Base-by-base conservation (phyloP, 2,329 filamentous ascomycete species). In the Fusarium proliferatum region DNA sequence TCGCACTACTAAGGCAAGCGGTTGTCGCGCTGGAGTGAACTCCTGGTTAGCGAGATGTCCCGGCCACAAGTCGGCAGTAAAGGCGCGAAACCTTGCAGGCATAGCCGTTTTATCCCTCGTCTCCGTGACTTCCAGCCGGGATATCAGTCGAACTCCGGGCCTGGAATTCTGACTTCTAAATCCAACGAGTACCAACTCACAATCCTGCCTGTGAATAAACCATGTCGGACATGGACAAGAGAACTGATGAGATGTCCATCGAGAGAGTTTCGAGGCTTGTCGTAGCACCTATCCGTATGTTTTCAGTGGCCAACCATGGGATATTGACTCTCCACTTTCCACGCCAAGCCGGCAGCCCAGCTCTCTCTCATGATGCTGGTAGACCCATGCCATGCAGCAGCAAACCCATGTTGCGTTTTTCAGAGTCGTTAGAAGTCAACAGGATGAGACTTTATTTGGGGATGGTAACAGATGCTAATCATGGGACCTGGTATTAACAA, bases 61-160 rank as follows among this genome's bases (percentile, higher is more conserved):
- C 73, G 74, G 71, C 60, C 61, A 72, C 73, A 75, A 69, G 67
- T 77, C 71, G 75, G 75, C 73, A 76, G 75, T 49, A 63, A 53
- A 52, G 57, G 56, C 57, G 63, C 67, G 64, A 74, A 69, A 71
- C 64, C 70, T 75, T 74, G 62, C 53, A 72, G 64, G 34, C 51
- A 52, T 69, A 46, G 58, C 43, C 53, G 36, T 65, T 73, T 71
- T 67, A 65, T 75, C 59, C 61, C 55, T 74, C 64, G 64, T 67
- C 60, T 65, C 73, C 68, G 60, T 53, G 49, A 56, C 59, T 72
- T 74, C 61, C 53, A 76, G 60, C 49, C 51, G 53, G 45, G 34
- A 62, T 61, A 61, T 55, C n/a, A 45, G 56, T 45, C 21, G 49
- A 52, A 42, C 53, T 39, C 55, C 28, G 39, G 39, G 55, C 17